Evolutionary conservation across 2,329 filamentous ascomycete species (phyloP), one percentile per base, ranked within the genome.

Genomic region (Talaromyces sp.): DNA sequence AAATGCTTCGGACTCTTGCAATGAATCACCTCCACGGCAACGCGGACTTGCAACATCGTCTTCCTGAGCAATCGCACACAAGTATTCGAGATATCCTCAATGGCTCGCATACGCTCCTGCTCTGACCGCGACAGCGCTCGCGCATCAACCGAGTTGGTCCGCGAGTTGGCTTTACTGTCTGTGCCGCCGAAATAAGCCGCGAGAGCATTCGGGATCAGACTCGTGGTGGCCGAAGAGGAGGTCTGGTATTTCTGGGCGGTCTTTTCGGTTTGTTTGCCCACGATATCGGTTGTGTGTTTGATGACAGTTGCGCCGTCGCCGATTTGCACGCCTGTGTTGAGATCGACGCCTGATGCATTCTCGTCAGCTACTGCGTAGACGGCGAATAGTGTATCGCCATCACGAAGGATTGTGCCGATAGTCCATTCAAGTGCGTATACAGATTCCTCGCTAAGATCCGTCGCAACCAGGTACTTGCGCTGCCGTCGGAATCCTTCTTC

Each of bases 1-100:
- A 98, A 85, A 76, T 97, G 93, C 77, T 95, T 94, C 3, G 95
- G 93, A 73, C 91, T 97, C 84, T 97, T 98, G 88, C 95, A 98
- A 79, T 98, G 95, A 70, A 99, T 90, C 31, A 98, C 94, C 79
- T 99, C 95, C 38, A 99, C 90, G 60, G 97, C 92, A 58, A 97
- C 91, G 65, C 93, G 88, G 58, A 97, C 93, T 76, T 99, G 94
- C 66, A 99, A 82, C 69, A 91, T 88, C 0, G 95, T 99, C 83
- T 96, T 97, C 67, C 94, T 86, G 67, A 99, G 80, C 54, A 98
- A 81, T 69, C 89, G 91, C n/a, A 95, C 86, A 63, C 96, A 92
- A 38, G 90, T 87, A 64, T 94, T 87, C 0, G 92, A 93, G 67
- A 99, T 93, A 65, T 90, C 88, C 68, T 92, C 87, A n/a, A 94